Evolutionary conservation across 441 rosid species (phyloP), one percentile per base, ranked within the genome.

Genomic region (Populus hybrid): DNA sequence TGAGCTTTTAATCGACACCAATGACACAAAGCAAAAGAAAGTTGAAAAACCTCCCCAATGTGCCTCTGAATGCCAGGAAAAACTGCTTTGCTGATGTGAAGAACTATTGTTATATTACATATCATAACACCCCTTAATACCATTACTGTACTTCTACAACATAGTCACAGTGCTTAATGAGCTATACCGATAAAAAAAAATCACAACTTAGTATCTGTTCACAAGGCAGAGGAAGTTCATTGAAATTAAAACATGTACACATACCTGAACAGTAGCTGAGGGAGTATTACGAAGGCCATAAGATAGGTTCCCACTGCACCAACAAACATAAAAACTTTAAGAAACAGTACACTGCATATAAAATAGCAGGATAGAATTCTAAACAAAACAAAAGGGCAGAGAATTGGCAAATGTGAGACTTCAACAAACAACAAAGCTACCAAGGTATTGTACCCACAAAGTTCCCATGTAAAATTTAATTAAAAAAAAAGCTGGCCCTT

Each of bases 271-370:
- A 66, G 92, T 89, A 64, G 95, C 91, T 50, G 89, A 86, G 74
- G 92, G 87, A 84, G 97, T 90, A 85, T 91, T 94, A 74, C 98
- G 94, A 77, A 94, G 95, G 77, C 97, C 99, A 82, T 78, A 89
- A 10, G 99, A 96, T 75, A 87, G 81, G 79, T 86, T 91, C 73
- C 95, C 98, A 79, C 98, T 94, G 73, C 95, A 90, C 70, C 73
- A 50, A 63, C 76, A 74, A 79, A 80, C 78, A 73, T n/a, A 65
- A 78, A 73, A 83, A 29, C 31, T 29, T 74, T 70, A 76, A 81
- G 69, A 23, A 68, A 66, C 64, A 71, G 70, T 24, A 50, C 36
- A 68, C 20, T 10, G 20, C 20, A 18, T 45, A 45, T 14, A 45
- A 45, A 45, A 45, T 14, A 45, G 56, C 56, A 45, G 53, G 53